Conservation (phyloP, 495 filamentous ascomycete genomes). For the Glarea lozoyensis region DNA sequence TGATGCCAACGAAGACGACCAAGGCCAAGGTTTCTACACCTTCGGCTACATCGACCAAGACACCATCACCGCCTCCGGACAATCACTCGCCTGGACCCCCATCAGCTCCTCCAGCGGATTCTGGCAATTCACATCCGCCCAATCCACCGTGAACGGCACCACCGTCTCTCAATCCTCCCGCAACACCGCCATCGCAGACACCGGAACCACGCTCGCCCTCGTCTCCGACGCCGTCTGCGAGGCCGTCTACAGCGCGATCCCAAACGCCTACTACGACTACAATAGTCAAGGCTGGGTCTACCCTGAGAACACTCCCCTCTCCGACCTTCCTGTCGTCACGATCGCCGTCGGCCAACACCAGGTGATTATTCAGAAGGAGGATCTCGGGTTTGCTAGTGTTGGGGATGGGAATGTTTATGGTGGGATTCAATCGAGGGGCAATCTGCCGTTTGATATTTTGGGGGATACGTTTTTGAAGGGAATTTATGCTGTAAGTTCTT, state of each 20-base stretch:
- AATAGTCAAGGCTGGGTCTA: constrained; percentile 61
- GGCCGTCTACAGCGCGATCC: constrained; percentile 61
- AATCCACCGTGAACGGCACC: constrained; percentile 52
- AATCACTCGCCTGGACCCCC: constrained; percentile 52
- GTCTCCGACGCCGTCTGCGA: constrained; percentile 57
- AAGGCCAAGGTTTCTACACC: constrained; percentile 64
- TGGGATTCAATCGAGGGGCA: constrained; percentile 65
- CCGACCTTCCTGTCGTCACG: constrained; percentile 55
- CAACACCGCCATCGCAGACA: constrained; percentile 76
- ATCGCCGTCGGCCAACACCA: constrained; percentile 59
- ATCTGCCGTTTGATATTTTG: constrained; percentile 60
- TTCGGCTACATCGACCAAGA: constrained; percentile 70
- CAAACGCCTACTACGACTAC: constrained; percentile 54
- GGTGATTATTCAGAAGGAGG: constrained; percentile 64
- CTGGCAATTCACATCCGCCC: constrained; percentile 60
- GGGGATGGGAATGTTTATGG: constrained; percentile 49
- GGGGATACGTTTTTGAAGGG: constrained; percentile 68
- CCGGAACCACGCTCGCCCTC: constrained; percentile 66
- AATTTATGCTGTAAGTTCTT: constrained; percentile 57
- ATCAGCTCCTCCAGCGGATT: constrained; percentile 64
- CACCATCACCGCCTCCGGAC: constrained; percentile 43
- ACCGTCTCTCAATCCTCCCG: constrained; percentile 41
- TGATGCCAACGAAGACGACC: constrained; percentile 42
- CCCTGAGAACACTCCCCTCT: constrained; percentile 44
- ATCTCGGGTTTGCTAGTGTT: constrained; percentile 48